phyloP scores from a whole-genome alignment of 2,329 filamentous ascomycete species.

The Eutypella sp. region DNA sequence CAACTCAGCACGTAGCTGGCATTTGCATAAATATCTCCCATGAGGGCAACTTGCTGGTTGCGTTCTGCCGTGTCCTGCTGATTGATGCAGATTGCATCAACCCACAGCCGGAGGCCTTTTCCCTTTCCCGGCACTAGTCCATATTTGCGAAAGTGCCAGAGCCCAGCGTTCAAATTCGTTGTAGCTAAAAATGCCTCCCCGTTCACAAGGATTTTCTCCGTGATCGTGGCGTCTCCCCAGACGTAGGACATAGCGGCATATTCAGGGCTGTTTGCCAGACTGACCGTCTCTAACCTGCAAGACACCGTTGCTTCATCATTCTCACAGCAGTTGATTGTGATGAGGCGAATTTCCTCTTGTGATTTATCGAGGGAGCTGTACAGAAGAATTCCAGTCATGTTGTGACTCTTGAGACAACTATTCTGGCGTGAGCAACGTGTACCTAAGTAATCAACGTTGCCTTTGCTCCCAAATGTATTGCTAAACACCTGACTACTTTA shows the following conservation, averaged over 20 bases:
- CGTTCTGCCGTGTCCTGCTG: background rate
- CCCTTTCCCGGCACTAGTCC: background rate
- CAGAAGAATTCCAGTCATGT: too few species aligned
- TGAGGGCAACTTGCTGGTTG: background rate
- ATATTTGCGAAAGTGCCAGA: conserved; percentile 1
- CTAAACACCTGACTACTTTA: too few species aligned
- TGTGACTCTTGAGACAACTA: too few species aligned
- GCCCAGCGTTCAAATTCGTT: background rate
- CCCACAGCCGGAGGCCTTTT: background rate
- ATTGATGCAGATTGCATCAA: background rate
- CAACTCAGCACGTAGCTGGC: background rate
- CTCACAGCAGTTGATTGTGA: background rate
- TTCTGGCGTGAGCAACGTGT: too few species aligned
- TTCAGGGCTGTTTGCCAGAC: background rate
- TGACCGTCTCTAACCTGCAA: background rate
- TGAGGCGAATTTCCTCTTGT: background rate
- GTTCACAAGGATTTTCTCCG: conserved; percentile 1
- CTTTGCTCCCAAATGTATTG: too few species aligned
- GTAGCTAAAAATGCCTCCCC: background rate
- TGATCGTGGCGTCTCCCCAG: background rate
- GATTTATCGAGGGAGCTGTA: background rate
- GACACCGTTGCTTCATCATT: background rate
- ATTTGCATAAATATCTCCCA: background rate
- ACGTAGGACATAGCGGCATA: conserved; percentile 3
- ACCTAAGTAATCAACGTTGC: too few species aligned